Evolutionary conservation across 2,329 filamentous ascomycete genomes (phyloP).

Genomic region (Didymella glomerata): DNA sequence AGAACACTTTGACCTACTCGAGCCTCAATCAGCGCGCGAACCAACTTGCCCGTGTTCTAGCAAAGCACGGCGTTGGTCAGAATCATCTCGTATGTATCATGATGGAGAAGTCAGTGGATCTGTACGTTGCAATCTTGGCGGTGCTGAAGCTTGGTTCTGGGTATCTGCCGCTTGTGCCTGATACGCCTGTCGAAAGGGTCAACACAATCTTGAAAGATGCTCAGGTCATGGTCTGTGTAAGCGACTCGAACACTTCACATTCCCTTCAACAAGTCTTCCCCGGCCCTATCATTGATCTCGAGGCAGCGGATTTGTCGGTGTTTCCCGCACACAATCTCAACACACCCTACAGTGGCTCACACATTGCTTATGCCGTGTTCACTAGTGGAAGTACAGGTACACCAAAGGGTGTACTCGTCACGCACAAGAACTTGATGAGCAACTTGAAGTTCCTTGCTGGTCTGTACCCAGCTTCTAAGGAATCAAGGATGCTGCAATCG

Average conservation of each 20-base stretch:
- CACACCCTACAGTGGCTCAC: slow-evolving; percentile 54
- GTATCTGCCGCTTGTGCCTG: slow-evolving; percentile 80
- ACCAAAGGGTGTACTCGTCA: slow-evolving; percentile 81
- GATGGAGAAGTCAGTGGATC: slow-evolving; percentile 76
- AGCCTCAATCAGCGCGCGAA: slow-evolving; percentile 72
- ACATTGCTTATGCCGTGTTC: slow-evolving; percentile 79
- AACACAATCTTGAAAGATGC: slow-evolving; percentile 70
- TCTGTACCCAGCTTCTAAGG: slow-evolving; percentile 67
- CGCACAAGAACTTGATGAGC: slow-evolving; percentile 76
- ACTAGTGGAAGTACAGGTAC: slow-evolving; percentile 83
- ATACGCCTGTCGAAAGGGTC: slow-evolving; percentile 70
- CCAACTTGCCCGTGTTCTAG: slow-evolving; percentile 66
- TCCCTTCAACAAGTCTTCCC: slow-evolving; percentile 17
- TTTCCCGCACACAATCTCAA: slow-evolving; percentile 51
- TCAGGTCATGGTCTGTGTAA: slow-evolving; percentile 59
- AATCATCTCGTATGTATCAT: slow-evolving; percentile 74
- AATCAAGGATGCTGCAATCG: slow-evolving; percentile 76
- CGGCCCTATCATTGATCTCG: slow-evolving; percentile 40
- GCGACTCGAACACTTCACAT: slow-evolving; percentile 33
- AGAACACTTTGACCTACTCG: slow-evolving; percentile 66
- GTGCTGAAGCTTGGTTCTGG: slow-evolving; percentile 77
- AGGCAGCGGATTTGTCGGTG: slow-evolving; percentile 37
- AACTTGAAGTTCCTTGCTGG: slow-evolving; percentile 73
- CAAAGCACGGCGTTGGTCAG: slow-evolving; percentile 55
- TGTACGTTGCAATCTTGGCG: slow-evolving; percentile 79